Base-by-base conservation (phyloP, 805 yeast species). In the Cyberlindnera mississippiensis region DNA sequence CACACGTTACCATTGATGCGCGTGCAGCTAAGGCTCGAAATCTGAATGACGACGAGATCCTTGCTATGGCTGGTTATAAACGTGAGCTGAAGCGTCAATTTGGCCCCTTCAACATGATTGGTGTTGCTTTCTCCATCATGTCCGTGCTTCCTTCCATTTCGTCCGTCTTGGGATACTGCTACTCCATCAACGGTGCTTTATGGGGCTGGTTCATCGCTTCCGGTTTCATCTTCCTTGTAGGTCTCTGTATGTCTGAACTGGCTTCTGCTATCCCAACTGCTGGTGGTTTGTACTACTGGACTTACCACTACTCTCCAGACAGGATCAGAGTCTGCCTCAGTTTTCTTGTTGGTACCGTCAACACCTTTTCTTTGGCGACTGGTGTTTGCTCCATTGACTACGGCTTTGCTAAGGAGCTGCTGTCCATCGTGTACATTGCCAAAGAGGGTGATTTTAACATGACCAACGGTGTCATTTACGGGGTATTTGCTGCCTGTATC, bases 191-290 rank as follows among this genome's bases (percentile, higher is more conserved):
- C 4, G 50, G 61, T 12, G 68, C 80, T 42, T 67, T 81, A 3
- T 83, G 90, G 89, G 83, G 86, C 35, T 84, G 90, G 90, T 63
- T 80, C 37, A 53, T 77, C 15, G 72, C 85, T 22, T 71, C 78
- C 3, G 46, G 68, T 14, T 76, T 80, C 53, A 76, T 82, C 28
- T 27, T 80, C 41, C 55, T 68, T 6, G 72, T 79, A n/a, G 88
- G 86, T 13, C 45, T 73, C 10, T 68, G 82, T 8, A 74, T 84
- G 78, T 69, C 84, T 6, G 83, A 80, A 53, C 59, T 81, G 46
- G 85, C 82, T 1, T 73, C 82, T 20, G 73, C 87, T 1, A 71
- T 80, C 49, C 90, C 91, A 16, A 83, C 89, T 1, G 75, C 83
- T 16, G 89, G 90, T 42, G 90, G 90, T 12, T 64, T 82, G 18